Base-by-base conservation (phyloP, 805 yeast species). In the Torulaspora microellipsoides region DNA sequence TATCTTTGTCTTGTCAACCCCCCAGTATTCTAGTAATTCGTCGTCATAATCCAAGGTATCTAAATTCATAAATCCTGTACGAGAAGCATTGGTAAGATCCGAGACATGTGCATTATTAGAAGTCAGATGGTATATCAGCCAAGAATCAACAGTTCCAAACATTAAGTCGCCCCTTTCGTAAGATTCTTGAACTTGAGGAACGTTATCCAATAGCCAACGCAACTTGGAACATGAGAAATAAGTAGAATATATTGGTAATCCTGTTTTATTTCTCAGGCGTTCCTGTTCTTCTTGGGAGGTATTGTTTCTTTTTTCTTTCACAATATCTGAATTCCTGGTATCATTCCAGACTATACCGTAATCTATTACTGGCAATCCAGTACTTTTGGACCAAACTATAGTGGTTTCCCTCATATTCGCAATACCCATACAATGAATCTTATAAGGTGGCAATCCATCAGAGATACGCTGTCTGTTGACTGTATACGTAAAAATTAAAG, bases 391-490 rank as follows among this genome's bases (percentile, higher is more conserved):
- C 96, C 96, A 90, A 38, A 90, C 81, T 42, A 84, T 75, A 25
- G 95, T 83, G 34, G 98, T 90, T 68, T 90, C 98, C 62, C 98
- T 78, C 93, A 91, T 95, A 67, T 89, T 91, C 40, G 97, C 93
- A 53, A 90, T 78, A 20, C 98, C 98, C 54, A 90, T 75, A 36
- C 86, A 80, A 46, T 72, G 77, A 46, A 90, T 80, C 53, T 72
- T 73, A 62, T 78, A 83, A 60, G 83, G 72, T 54, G 78, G 64
- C 46, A 71, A 65, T 34, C 72, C 67, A 37, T 72, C 68, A 3
- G 62, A 52, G 32, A 58, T 51, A 54, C 70, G 58, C 46, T 77
- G 77, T 50, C 73, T 68, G 66, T 83, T 83, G 53, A 80, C 62
- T 43, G 70, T 71, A 48, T 82, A 73, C 54, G 83, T 68, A 25